phyloP scores from a whole-genome alignment of 1,139 yeast species.

The Geotrichum bryndzae region DNA sequence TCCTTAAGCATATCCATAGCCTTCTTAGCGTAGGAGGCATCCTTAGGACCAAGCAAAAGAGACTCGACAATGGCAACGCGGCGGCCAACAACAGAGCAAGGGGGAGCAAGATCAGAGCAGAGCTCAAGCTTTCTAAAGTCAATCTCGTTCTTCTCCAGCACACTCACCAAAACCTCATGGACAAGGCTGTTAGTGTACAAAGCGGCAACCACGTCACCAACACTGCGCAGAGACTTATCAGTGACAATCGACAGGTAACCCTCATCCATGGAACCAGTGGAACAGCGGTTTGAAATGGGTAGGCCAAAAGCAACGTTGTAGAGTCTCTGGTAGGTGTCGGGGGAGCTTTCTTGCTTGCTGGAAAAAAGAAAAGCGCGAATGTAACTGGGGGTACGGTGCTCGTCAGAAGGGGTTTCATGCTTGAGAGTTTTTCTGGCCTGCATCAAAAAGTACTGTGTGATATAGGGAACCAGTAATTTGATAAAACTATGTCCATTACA shows the following conservation, averaged over 20 bases:
- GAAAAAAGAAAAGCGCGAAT: conserved; percentile 18
- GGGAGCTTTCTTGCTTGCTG: conserved; percentile 18
- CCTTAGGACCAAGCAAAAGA: conserved; percentile 27
- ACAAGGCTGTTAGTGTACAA: conserved; percentile 29
- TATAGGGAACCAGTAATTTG: conserved; percentile 5
- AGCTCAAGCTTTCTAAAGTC: conserved; percentile 23
- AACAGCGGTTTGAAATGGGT: conserved; percentile 19
- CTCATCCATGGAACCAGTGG: conserved; percentile 25
- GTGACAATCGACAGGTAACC: conserved; percentile 25
- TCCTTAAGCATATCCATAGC: conserved; percentile 24
- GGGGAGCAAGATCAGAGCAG: conserved; percentile 30
- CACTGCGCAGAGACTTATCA: conserved; percentile 29
- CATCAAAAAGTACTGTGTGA: conserved; percentile 24
- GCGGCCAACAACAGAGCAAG: conserved; percentile 28
- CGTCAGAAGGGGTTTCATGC: neutral
- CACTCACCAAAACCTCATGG: conserved; percentile 26
- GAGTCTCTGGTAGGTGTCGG: conserved; percentile 25
- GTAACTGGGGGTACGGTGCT: conserved; percentile 19
- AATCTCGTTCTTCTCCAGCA: conserved; percentile 21
- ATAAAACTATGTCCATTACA: conserved; percentile 11
- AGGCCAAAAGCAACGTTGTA: conserved; percentile 24
- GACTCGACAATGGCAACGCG: conserved; percentile 33
- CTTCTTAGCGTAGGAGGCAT: conserved; percentile 22
- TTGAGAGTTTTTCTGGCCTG: conserved; percentile 22
- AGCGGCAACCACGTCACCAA: conserved; percentile 32